These are phyloP conservation scores for Wickerhamiella sorbophila DNA, from an alignment of 805 yeast species.

Conservation along the genomic window DNA sequence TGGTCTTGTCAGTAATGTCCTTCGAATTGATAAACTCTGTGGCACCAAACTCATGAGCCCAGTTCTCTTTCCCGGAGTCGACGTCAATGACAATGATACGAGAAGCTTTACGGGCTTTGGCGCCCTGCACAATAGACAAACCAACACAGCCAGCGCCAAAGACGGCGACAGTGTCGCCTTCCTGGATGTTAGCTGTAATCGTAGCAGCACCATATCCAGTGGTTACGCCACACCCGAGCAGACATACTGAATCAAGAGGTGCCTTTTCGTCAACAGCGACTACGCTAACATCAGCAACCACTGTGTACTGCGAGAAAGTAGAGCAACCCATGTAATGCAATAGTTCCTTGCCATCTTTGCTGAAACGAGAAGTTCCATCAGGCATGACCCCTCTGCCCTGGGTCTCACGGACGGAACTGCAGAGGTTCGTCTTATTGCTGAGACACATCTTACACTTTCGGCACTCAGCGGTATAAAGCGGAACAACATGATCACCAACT, in stretches of 20 bases:
- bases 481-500: constrained; percentile 87
- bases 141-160: constrained; percentile 99
- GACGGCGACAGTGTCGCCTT: constrained; percentile 88
- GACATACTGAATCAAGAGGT: constrained; percentile 71
- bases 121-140: constrained; percentile 91
- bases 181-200: constrained; percentile 78
- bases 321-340: constrained; percentile 98
- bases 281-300: constrained; percentile 91
- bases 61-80: constrained; percentile 67
- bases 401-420: constrained; percentile 91
- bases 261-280: constrained; percentile 82
- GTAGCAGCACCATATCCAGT: constrained; percentile 98
- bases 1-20: constrained; percentile 46
- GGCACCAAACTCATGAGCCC: constrained; percentile 87
- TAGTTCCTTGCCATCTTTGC: constrained; percentile 58
- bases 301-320: constrained; percentile 93
- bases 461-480: constrained; percentile 95
- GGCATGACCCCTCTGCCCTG: constrained; percentile 99
- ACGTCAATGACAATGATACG: constrained; percentile 72
- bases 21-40: constrained; percentile 87
- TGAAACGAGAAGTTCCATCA: constrained; percentile 89
- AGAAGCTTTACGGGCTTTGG: constrained; percentile 65
- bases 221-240: constrained; percentile 96
- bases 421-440: constrained; percentile 90
- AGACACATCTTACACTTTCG: constrained; percentile 86